phyloP scores from a whole-genome alignment of 495 filamentous ascomycete species.

The Xylaria curta region DNA sequence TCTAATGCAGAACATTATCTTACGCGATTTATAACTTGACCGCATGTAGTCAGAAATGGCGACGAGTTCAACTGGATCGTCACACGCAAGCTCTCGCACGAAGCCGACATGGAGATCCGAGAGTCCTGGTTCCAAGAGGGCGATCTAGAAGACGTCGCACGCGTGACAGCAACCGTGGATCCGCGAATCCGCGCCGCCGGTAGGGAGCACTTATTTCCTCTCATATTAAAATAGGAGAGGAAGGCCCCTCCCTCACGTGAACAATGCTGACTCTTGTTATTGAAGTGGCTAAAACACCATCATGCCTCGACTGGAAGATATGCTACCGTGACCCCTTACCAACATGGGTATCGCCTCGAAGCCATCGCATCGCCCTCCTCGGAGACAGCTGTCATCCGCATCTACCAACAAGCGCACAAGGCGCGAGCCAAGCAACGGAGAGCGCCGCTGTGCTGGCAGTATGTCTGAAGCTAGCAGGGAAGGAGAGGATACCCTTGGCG shows the following conservation, averaged over 20 bases:
- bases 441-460: slow-evolving; percentile 55
- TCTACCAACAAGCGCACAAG: slow-evolving; percentile 56
- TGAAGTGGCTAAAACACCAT: slow-evolving; percentile 51
- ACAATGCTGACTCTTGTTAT: background rate
- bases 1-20: background rate
- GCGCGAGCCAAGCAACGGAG: slow-evolving; percentile 57
- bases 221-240: background rate
- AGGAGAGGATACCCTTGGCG: slow-evolving; percentile 52
- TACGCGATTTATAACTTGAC: background rate
- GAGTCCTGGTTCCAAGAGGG: slow-evolving; percentile 59
- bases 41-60: slow-evolving; percentile 44
- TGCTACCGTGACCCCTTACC: slow-evolving; percentile 57
- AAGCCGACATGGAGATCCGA: slow-evolving; percentile 53
- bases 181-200: slow-evolving; percentile 49
- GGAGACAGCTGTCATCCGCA: slow-evolving; percentile 59
- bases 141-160: slow-evolving; percentile 54
- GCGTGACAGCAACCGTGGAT: slow-evolving; percentile 45
- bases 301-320: slow-evolving; percentile 59
- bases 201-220: background rate
- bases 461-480: slow-evolving; percentile 52
- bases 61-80: slow-evolving; percentile 61
- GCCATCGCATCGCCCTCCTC: slow-evolving; percentile 52
- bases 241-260: background rate
- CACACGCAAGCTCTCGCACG: slow-evolving; percentile 50
- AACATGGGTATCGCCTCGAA: slow-evolving; percentile 52